Base-by-base conservation (phyloP, 257 asterid species). In the Echium plantagineum region DNA sequence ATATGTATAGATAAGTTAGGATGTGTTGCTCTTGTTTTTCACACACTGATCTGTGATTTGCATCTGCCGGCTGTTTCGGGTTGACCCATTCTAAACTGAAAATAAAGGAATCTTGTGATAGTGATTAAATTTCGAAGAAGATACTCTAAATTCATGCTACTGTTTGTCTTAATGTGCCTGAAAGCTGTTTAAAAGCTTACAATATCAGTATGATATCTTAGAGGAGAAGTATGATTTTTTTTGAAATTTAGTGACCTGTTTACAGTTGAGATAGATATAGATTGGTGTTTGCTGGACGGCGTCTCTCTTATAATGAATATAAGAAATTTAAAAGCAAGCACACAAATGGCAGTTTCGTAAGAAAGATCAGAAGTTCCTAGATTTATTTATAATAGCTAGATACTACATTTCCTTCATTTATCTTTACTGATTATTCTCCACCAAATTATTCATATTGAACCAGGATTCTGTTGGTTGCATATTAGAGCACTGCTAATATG, bases 401-500 rank as follows among this genome's bases (percentile, higher is more conserved):
- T 18, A 17, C 8, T 10, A 3, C 19, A 53, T 24, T 15, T 15
- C 9, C 18, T 18, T 48, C 42, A 32, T 52, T 42, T 24, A 55
- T 62, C 38, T 68, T 60, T 46, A 38, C 61, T 5, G 10, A 19
- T 13, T 42, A 10, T 1, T 0, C 22, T 51, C 30, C 30, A 65
- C 21, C 60, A 24, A 56, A 47, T 12, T 54, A 51, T 20, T 51
- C 30, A 4, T 19, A 20, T 20, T 64, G 48, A 20, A 56, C 61
- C 58, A 62, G 65, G 31, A 59, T 62, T 20, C 30, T 28, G 59
- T 49, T 30, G 19, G 66, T 52, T 62, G 66, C 71, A 59, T 61
- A 21, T 65, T 71, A 62, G 59, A 66, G 74, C 62, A 52, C 55
- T 63, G 80, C 72, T 65, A 74, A 69, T 74, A 77, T 77, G 83